A percentile compares a stretch with the other conserved stretches of the same genome.
These are phyloP conservation scores for Thelephora ganbajun DNA, from an alignment of 768 basidiomycete species.

Conservation along the genomic window DNA sequence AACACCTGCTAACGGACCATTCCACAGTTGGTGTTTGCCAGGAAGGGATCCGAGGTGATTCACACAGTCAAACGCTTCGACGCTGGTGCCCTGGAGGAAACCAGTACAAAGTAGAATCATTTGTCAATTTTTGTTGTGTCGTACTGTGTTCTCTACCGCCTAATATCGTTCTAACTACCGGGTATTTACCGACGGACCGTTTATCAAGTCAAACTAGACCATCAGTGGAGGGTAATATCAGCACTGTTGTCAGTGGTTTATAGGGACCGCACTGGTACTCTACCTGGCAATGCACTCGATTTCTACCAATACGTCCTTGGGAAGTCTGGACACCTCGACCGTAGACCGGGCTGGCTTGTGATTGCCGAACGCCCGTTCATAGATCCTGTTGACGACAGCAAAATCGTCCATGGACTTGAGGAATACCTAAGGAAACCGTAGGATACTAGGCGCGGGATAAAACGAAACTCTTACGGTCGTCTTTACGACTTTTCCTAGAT, in stretches of 20 bases:
- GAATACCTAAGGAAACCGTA: conserved; percentile 50
- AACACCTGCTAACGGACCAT: neutral
- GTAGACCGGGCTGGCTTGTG: conserved; percentile 90
- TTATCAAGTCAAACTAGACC: no score
- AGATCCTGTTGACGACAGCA: conserved; percentile 64
- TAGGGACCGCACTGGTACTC: no score
- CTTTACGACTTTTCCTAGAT: conserved; percentile 74
- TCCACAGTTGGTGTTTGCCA: conserved; percentile 65
- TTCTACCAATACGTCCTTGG: conserved; percentile 86
- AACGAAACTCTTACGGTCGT: conserved; percentile 45
- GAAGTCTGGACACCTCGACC: conserved; percentile 81
- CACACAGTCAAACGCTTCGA: conserved; percentile 66
- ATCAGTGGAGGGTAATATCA: no score
- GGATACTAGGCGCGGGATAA: neutral
- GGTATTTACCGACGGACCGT: neutral
- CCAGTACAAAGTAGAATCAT: neutral
- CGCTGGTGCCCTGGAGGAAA: conserved; percentile 13
- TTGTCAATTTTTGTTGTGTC: neutral
- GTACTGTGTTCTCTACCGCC: neutral
- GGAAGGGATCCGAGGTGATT: conserved; percentile 66
- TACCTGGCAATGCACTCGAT: conserved; percentile 80
- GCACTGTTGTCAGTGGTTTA: no score
- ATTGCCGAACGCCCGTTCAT: conserved; percentile 72
- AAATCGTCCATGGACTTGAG: conserved; percentile 91
- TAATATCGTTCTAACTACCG: neutral